Evolutionary conservation across 2,329 filamentous ascomycete genomes (phyloP).

Genomic region (Alternaria hordeiaustralica): DNA sequence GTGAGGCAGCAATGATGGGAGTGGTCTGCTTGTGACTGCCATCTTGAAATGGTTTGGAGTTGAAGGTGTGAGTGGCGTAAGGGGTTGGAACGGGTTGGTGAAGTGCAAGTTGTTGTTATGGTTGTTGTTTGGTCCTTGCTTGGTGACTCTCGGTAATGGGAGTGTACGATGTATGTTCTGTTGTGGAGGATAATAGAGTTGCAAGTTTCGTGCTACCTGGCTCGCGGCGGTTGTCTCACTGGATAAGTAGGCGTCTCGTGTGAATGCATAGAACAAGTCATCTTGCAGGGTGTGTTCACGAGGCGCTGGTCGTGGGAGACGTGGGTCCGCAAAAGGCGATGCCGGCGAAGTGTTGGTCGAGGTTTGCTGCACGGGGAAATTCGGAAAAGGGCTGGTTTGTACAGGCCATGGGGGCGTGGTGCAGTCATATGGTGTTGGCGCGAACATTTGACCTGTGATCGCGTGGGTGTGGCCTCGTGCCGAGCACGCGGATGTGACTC

Average conservation of each 20-base stretch:
- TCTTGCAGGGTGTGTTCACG: constrained; percentile 19
- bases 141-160: constrained; percentile 1
- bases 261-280: constrained; percentile 15
- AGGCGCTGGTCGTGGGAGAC: constrained; percentile 14
- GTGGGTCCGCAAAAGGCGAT: constrained; percentile 7
- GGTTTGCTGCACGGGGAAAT: constrained; percentile 1
- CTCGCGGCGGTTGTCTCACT: constrained; percentile 1
- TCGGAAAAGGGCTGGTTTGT: constrained; percentile 5
- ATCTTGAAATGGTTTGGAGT: constrained; percentile 11
- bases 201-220: not conserved
- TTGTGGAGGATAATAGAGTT: not conserved
- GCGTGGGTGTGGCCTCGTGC: not conserved
- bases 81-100: not conserved
- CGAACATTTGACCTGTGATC: not conserved
- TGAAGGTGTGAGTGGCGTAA: not conserved
- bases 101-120: not conserved
- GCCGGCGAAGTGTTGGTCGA: constrained; percentile 4
- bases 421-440: constrained; percentile 11
- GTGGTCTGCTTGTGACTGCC: constrained; percentile 9
- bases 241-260: constrained; percentile 14
- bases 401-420: not conserved
- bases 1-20: not conserved
- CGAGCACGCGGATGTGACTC: not conserved
- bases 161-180: not conserved
- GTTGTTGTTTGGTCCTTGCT: not conserved